Conservation (phyloP, 257 asterid species). For the Lavandula angustifolia region DNA sequence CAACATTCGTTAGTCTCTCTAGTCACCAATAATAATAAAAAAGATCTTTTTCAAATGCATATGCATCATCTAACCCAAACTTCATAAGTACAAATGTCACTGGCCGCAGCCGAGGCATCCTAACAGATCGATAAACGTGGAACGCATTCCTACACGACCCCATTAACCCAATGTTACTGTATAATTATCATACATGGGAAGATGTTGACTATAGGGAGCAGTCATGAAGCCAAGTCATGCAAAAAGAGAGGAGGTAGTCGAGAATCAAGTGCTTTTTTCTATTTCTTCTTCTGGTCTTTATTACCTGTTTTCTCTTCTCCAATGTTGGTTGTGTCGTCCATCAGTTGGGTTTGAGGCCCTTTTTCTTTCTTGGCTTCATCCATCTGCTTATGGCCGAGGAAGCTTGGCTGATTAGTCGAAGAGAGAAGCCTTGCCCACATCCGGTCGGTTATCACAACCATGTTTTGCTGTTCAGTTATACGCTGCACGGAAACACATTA, state of each 20-base stretch:
- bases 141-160: slow-evolving; percentile 32
- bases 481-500: slow-evolving; percentile 49
- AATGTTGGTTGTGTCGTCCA: slow-evolving; percentile 40
- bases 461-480: slow-evolving; percentile 57
- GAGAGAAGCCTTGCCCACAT: slow-evolving; percentile 84
- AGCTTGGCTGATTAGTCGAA: slow-evolving; percentile 74
- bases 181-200: slow-evolving; percentile 21
- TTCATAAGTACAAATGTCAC: slow-evolving; percentile 10
- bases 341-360: slow-evolving; percentile 40
- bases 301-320: slow-evolving; percentile 38
- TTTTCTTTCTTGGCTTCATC: slow-evolving; percentile 36
- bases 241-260: slow-evolving; percentile 9
- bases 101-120: slow-evolving; percentile 34
- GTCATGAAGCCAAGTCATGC: slow-evolving; percentile 18
- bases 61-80: slow-evolving; percentile 18
- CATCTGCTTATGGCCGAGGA: slow-evolving; percentile 42
- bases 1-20: too few relatives aligned
- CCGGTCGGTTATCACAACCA: slow-evolving; percentile 68
- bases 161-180: slow-evolving; percentile 30
- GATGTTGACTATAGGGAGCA: slow-evolving; percentile 7
- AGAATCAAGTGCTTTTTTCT: slow-evolving; percentile 26
- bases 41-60: neutral
- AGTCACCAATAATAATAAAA: too few relatives aligned
- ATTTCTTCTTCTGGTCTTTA: slow-evolving; percentile 17
- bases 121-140: slow-evolving; percentile 31